These are phyloP conservation scores for Fistulinella prunicolor DNA, from an alignment of 768 basidiomycete genomes.

Conservation along the genomic window DNA sequence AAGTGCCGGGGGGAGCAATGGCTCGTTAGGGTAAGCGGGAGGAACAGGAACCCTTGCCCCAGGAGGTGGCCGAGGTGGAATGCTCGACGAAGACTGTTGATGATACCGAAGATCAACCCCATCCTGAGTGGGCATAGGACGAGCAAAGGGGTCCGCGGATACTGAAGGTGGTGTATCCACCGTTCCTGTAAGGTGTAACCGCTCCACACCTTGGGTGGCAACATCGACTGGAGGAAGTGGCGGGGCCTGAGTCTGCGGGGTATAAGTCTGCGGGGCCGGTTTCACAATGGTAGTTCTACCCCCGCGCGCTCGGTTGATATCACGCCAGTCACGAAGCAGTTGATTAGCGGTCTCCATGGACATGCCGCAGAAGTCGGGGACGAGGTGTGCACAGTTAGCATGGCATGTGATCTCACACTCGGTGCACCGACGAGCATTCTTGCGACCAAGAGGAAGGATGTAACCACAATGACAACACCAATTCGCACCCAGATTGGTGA, in stretches of 20 bases:
- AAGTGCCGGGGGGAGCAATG: conserved; percentile 23
- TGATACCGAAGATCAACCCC: conserved; percentile 43
- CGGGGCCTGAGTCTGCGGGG: conserved; percentile 30
- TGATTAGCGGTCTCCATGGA: conserved; percentile 99
- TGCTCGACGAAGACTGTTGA: conserved; percentile 32
- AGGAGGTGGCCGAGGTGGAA: conserved; percentile 35
- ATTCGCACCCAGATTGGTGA: conserved; percentile 95
- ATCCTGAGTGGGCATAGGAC: conserved; percentile 29
- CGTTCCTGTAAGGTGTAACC: conserved; percentile 41
- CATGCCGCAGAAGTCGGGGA: conserved; percentile 99
- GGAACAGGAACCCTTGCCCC: conserved; percentile 39
- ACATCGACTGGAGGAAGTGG: conserved; percentile 33
- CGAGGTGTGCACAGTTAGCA: conserved; percentile 94
- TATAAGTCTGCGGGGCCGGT: conserved; percentile 34
- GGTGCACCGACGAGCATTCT: conserved; percentile 93
- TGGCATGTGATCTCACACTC: conserved; percentile 98
- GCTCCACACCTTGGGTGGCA: conserved; percentile 40
- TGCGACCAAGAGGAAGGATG: conserved; percentile 94
- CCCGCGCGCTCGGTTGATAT: conserved; percentile 76
- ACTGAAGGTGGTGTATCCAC: conserved; percentile 36
- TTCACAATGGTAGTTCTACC: conserved; percentile 40
- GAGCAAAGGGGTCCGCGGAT: conserved; percentile 21
- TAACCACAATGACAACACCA: conserved; percentile 99
- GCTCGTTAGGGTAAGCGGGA: conserved; percentile 35
- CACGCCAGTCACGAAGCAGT: conserved; percentile 84